Base-by-base conservation (phyloP, 202 grass and related monocot genomes). In the Setaria viridis region DNA sequence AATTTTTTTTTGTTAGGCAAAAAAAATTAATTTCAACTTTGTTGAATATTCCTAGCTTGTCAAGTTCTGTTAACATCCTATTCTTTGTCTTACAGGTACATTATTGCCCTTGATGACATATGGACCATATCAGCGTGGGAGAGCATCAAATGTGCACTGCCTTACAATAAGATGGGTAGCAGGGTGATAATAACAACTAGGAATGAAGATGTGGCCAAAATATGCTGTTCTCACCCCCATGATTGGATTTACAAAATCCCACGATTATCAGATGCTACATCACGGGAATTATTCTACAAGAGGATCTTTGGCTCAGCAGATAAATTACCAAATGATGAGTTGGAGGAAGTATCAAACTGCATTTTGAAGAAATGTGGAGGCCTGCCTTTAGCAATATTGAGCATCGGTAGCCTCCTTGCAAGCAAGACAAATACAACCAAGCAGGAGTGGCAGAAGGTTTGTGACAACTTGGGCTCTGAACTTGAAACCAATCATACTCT, bases 21-120 rank as follows among this genome's bases (percentile, higher is more conserved):
- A 25, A 25, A 25, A 25, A 25, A 25, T 25, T 25, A 25, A 25
- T 30, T 12, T 62, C 11, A 62, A 11, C 11, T 30, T 62, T 62
- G 25, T 30, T 30, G 25, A 25, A 25, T 25, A 25, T 30, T 4
- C 59, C 1, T 13, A 13, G 59, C 10, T 62, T 13, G 59, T 62
- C 25, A 3, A 30, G 11, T 32, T 62, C 11, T 4, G 1, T 21
- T 69, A 45, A 35, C 1, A 11, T 48, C 47, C n/a, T 63, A 33
- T 53, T 41, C 54, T 4, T 39, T 39, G 51, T 50, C n/a, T 54
- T 50, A 0, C 51, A 85, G 81, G 75, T 85, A 77, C 32, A 64
- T 91, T 62, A 68, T 91, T 20, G 74, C 88, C 10, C 33, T 86
- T 15, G 86, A 91, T 63, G 86, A 91, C 25, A 70, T 91, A 76